These are phyloP conservation scores for Escovopsis sp. DNA, from an alignment of 2,329 filamentous ascomycete genomes.

Conservation along the genomic window DNA sequence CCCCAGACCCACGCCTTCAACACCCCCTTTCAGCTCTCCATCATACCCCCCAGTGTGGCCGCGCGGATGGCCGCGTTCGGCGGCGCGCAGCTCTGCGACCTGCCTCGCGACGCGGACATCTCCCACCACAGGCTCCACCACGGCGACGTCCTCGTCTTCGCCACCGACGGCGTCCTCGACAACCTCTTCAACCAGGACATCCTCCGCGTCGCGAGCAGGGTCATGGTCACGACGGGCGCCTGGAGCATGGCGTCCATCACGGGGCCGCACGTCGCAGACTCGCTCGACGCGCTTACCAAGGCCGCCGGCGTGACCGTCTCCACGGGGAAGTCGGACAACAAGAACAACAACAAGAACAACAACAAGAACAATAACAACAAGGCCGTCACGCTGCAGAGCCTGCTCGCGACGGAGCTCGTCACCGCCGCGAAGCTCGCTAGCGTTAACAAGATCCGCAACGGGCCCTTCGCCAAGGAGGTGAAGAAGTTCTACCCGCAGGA, in stretches of 20 bases:
- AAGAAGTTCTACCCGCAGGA: conserved; percentile 77
- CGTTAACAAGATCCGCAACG: conserved; percentile 64
- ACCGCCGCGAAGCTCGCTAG: conserved; percentile 74
- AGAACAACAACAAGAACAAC: too few species aligned
- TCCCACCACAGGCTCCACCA: conserved; percentile 64
- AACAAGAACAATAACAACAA: conserved; percentile 13
- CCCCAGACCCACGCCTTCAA: conserved; percentile 96
- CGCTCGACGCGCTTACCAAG: conserved; percentile 32
- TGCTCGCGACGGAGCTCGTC: conserved; percentile 66
- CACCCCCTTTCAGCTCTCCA: conserved; percentile 85
- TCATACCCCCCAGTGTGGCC: conserved; percentile 67
- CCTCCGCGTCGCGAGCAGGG: conserved; percentile 58
- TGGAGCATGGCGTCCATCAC: conserved; percentile 50
- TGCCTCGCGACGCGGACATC: conserved; percentile 70
- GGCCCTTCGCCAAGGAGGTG: conserved; percentile 89
- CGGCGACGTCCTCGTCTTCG: conserved; percentile 86
- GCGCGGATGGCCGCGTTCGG: conserved; percentile 73
- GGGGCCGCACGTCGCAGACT: conserved; percentile 47
- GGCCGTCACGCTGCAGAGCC: conserved; percentile 50
- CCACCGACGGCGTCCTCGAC: conserved; percentile 91
- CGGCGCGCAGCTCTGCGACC: conserved; percentile 64
- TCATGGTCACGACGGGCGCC: conserved; percentile 59
- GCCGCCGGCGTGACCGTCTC: conserved; percentile 12
- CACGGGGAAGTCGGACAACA: background rate
- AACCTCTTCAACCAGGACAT: conserved; percentile 88